Evolutionary conservation across 352 stramenopile species (phyloP).

Genomic region (Pythium inflatum): DNA sequence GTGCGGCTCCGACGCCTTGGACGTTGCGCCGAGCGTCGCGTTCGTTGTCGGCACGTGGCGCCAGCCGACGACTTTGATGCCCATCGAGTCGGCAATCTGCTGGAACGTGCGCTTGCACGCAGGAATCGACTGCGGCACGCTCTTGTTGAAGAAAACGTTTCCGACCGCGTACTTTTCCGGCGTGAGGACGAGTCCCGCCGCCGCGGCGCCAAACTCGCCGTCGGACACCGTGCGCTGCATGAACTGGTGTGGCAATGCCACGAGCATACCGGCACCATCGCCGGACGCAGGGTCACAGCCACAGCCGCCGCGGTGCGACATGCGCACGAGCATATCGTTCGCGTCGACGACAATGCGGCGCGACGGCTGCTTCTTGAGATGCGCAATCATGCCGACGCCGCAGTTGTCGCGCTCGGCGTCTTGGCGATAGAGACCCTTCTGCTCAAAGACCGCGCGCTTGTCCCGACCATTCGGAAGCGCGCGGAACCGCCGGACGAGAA

Average conservation of each 20-base stretch:
- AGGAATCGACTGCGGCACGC: conserved; percentile 68
- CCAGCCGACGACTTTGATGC: conserved; percentile 93
- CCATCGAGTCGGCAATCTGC: conserved; percentile 79
- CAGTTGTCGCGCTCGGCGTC: conserved; percentile 79
- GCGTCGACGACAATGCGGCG: conserved; percentile 92
- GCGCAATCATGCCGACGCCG: conserved; percentile 95
- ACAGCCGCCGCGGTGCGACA: conserved; percentile 95
- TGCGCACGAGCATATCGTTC: conserved; percentile 97
- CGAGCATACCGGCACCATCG: conserved; percentile 94
- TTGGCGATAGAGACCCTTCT: conserved; percentile 62
- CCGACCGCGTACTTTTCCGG: conserved; percentile 91
- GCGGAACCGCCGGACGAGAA: conserved; percentile 42
- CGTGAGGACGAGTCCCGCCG: conserved; percentile 44
- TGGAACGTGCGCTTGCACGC: conserved; percentile 90
- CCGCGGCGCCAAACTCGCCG: conserved; percentile 64
- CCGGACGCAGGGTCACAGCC: conserved; percentile 95
- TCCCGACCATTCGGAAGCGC: conserved; percentile 50
- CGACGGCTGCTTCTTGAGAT: conserved; percentile 94
- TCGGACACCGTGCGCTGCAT: conserved; percentile 83
- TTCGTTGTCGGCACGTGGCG: conserved; percentile 93
- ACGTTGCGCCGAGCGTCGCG: conserved; percentile 92
- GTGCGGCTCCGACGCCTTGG: conserved; percentile 92
- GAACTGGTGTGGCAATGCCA: conserved; percentile 96
- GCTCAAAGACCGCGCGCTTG: conserved; percentile 61
- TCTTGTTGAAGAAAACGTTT: conserved; percentile 90